Conservation (phyloP, 495 filamentous ascomycete genomes). For the Hypoxylon intermedium region DNA sequence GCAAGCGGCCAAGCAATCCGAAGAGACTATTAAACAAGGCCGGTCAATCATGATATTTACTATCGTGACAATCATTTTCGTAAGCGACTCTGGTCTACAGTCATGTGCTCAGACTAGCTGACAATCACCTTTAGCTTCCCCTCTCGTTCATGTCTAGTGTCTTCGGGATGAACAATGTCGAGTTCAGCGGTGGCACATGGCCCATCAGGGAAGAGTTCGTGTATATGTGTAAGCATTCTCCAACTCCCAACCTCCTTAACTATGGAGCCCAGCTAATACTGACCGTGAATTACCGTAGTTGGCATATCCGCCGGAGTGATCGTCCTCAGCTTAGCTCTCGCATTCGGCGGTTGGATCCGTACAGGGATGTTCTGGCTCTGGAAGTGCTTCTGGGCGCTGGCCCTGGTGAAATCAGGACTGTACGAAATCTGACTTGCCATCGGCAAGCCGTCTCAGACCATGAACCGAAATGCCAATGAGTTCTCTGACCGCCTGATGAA, state of each 20-base stretch:
- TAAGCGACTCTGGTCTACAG: constrained; percentile 12
- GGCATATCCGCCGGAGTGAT: constrained; percentile 45
- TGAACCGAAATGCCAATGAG: neutral
- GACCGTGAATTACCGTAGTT: constrained; percentile 17
- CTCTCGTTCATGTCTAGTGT: constrained; percentile 51
- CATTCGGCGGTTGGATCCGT: constrained; percentile 38
- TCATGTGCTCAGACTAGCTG: neutral
- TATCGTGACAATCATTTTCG: constrained; percentile 65
- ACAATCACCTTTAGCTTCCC: constrained; percentile 39
- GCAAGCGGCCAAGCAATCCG: constrained; percentile 62
- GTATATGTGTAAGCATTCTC: constrained; percentile 44
- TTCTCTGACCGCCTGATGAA: neutral
- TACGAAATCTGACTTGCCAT: constrained; percentile 22
- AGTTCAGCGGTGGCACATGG: constrained; percentile 40
- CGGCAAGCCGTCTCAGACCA: constrained; percentile 4
- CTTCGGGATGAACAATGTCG: constrained; percentile 53
- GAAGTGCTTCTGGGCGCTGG: constrained; percentile 2
- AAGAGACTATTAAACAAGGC: constrained; percentile 64
- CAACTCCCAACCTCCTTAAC: neutral
- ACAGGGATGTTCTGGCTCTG: constrained; percentile 23
- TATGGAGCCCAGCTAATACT: constrained; percentile 4
- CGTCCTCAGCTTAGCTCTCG: constrained; percentile 43
- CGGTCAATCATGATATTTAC: constrained; percentile 70
- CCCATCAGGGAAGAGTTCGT: constrained; percentile 38
- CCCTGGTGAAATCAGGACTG: constrained; percentile 26